phyloP scores from a whole-genome alignment of 176 grass and related monocot genomes.

The Luzula sylvatica region DNA sequence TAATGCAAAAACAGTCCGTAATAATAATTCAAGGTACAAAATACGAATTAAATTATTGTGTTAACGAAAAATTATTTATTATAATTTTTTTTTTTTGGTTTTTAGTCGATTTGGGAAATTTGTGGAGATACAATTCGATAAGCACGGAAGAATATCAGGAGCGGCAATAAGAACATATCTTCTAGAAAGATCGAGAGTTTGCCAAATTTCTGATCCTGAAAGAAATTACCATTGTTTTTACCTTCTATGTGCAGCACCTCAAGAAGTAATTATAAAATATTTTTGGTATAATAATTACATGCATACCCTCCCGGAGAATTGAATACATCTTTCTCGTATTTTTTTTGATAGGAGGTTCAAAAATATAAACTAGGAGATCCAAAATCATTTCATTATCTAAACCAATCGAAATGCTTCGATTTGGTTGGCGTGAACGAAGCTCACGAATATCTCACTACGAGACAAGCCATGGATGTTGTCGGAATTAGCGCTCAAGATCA shows the following conservation, averaged over 20 bases:
- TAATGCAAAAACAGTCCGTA: slow-evolving; percentile 98
- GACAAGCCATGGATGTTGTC: slow-evolving; percentile 99
- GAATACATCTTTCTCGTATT: slow-evolving; percentile 10
- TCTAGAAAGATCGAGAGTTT: slow-evolving; percentile 92
- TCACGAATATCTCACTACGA: slow-evolving; percentile 83
- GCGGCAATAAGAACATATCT: slow-evolving; percentile 96
- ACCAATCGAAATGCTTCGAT: slow-evolving; percentile 99
- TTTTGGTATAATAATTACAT: slow-evolving; percentile 2
- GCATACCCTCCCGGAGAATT: too few relatives aligned
- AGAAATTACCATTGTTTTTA: slow-evolving; percentile 99
- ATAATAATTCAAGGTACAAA: slow-evolving; percentile 92
- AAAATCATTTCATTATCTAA: slow-evolving; percentile 87
- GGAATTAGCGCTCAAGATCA: slow-evolving; percentile 91
- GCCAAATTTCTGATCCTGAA: slow-evolving; percentile 92
- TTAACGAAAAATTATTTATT: slow-evolving; percentile 24
- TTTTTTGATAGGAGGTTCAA: slow-evolving; percentile 52
- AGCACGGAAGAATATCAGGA: slow-evolving; percentile 93
- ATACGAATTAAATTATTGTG: slow-evolving; percentile 1
- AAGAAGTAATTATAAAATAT: slow-evolving; percentile 63
- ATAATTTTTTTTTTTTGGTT: slow-evolving; percentile 25
- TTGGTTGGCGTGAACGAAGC: slow-evolving; percentile 93
- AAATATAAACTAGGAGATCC: slow-evolving; percentile 87
- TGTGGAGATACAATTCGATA: slow-evolving; percentile 99
- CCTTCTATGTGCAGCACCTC: slow-evolving; percentile 88
- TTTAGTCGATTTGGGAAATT: slow-evolving; percentile 99